Percentiles rank a stretch among this genome's conserved stretches.
phyloP scores from a whole-genome alignment of 2,329 filamentous ascomycete species.

The Verticillium zaregamsianum region DNA sequence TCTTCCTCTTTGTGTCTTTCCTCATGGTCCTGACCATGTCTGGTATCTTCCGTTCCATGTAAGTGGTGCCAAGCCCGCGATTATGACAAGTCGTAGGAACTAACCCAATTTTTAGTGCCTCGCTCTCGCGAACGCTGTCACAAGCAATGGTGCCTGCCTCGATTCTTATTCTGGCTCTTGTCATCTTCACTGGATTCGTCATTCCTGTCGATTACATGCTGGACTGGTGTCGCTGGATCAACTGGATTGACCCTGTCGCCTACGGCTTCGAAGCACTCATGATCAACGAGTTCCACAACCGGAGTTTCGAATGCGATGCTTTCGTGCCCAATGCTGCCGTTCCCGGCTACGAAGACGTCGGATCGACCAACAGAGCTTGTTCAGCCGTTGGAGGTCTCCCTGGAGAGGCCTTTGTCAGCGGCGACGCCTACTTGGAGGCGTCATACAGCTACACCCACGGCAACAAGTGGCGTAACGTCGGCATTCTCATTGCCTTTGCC shows the following conservation, averaged over 20 bases:
- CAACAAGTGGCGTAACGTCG: slow-evolving; percentile 54
- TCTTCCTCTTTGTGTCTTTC: slow-evolving; percentile 76
- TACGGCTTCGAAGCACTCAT: slow-evolving; percentile 80
- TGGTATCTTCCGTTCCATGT: slow-evolving; percentile 78
- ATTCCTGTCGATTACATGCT: slow-evolving; percentile 67
- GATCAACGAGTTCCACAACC: slow-evolving; percentile 74
- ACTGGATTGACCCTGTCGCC: slow-evolving; percentile 73
- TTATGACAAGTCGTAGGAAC: slow-evolving; percentile 30
- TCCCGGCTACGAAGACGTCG: slow-evolving; percentile 28
- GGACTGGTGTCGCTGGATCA: slow-evolving; percentile 78
- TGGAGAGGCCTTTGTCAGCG: slow-evolving; percentile 38
- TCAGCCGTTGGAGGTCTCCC: slow-evolving; percentile 40
- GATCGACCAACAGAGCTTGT: slow-evolving; percentile 35
- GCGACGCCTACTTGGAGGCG: slow-evolving; percentile 40
- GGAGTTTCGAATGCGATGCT: slow-evolving; percentile 50
- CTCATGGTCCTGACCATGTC: slow-evolving; percentile 73
- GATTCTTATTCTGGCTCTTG: slow-evolving; percentile 58
- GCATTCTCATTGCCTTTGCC: slow-evolving; percentile 49
- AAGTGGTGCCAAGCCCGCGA: slow-evolving; percentile 28
- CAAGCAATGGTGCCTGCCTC: slow-evolving; percentile 59
- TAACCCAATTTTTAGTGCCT: slow-evolving; percentile 54
- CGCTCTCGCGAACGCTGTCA: slow-evolving; percentile 65
- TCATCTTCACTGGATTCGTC: slow-evolving; percentile 71
- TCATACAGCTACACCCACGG: slow-evolving; percentile 41
- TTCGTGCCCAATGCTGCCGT: slow-evolving; percentile 51